phyloP scores from a whole-genome alignment of 257 asterid species.

The Rauvolfia tetraphylla region DNA sequence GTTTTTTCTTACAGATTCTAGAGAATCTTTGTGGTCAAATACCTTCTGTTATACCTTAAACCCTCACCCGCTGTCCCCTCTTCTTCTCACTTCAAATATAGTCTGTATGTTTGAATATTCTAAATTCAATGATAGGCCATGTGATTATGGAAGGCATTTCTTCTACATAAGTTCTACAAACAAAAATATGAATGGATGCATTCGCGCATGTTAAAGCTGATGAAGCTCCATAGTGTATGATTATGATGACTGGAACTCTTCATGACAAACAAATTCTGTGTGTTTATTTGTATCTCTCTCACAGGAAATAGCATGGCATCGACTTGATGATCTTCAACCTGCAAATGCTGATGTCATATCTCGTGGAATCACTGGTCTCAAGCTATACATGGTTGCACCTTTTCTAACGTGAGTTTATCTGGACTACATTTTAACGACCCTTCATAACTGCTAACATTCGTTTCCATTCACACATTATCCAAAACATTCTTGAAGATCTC shows the following conservation, averaged over 20 bases:
- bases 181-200: background rate
- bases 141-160: background rate
- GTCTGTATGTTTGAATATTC: background rate
- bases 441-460: background rate
- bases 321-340: constrained; percentile 69
- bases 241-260: background rate
- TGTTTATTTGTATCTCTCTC: constrained; percentile 10
- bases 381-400: constrained; percentile 93
- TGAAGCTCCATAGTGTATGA: background rate
- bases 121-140: background rate
- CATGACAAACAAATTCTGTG: background rate
- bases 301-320: constrained; percentile 96
- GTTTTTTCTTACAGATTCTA: no score
- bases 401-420: constrained; percentile 56
- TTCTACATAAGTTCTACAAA: background rate
- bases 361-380: constrained; percentile 69
- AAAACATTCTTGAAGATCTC: constrained; percentile 46
- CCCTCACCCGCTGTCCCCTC: no score
- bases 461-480: background rate
- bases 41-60: background rate
- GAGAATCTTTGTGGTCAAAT: background rate
- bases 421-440: constrained; percentile 7
- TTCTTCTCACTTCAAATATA: background rate
- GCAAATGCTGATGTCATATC: constrained; percentile 72
- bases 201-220: background rate